Percentiles rank a stretch among this genome's conserved stretches.
Conservation (phyloP, 352 stramenopile genomes). For the Globisporangium polare region DNA sequence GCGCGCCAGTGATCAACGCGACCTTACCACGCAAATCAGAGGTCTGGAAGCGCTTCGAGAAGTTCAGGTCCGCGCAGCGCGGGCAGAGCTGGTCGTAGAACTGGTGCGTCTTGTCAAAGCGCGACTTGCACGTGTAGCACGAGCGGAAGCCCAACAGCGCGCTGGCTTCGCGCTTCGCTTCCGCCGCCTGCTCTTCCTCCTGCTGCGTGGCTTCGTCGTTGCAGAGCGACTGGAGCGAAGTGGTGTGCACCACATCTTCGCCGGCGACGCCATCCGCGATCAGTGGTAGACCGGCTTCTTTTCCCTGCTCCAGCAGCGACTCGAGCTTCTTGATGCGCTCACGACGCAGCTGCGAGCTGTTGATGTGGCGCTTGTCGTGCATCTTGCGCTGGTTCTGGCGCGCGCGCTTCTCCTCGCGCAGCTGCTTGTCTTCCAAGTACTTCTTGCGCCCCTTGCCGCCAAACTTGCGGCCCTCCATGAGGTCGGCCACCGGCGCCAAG, state of each 20-base stretch:
- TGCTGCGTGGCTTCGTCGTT: constrained; percentile 47
- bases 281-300: constrained; percentile 71
- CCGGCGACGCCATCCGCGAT: constrained; percentile 90
- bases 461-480: constrained; percentile 84
- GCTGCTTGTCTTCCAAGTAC: constrained; percentile 85
- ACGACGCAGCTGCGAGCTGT: constrained; percentile 85
- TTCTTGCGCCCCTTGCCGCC: constrained; percentile 81
- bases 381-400: constrained; percentile 83
- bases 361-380: constrained; percentile 93
- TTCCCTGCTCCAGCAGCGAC: constrained; percentile 82
- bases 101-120: constrained; percentile 94
- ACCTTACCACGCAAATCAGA: constrained; percentile 87
- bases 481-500: constrained; percentile 70
- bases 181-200: constrained; percentile 42
- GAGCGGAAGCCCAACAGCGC: constrained; percentile 83
- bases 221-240: constrained; percentile 59
- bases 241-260: constrained; percentile 57
- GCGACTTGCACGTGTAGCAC: constrained; percentile 95
- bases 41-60: constrained; percentile 92
- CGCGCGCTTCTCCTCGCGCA: constrained; percentile 81
- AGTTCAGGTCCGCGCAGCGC: constrained; percentile 93
- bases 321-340: constrained; percentile 92
- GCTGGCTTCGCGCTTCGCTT: constrained; percentile 53
- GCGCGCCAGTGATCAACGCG: constrained; percentile 92
- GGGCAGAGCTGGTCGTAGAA: constrained; percentile 97